phyloP scores from a whole-genome alignment of 2,329 filamentous ascomycete species.

The Claviceps fusiformis region DNA sequence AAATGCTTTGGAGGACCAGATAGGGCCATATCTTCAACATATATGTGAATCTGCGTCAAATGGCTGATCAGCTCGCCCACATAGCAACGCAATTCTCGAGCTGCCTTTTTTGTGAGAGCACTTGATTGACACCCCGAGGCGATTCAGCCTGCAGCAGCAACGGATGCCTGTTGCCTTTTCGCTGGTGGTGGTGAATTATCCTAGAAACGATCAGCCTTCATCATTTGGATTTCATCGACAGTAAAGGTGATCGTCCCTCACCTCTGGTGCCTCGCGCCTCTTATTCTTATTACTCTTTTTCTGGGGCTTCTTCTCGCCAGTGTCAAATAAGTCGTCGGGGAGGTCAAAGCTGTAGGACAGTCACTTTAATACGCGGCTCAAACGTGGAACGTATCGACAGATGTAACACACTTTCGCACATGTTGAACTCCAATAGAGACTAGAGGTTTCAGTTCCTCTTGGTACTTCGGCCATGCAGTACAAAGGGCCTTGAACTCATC shows the following conservation, averaged over 20 bases:
- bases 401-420: conserved; percentile 60
- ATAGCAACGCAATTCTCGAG: not conserved
- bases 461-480: conserved; percentile 60
- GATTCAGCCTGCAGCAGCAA: conserved; percentile 25
- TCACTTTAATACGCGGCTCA: conserved; percentile 1
- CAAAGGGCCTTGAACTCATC: conserved; percentile 78
- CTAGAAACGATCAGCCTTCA: conserved; percentile 18
- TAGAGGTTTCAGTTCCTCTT: conserved; percentile 49
- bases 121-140: not conserved
- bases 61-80: not conserved
- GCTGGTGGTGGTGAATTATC: conserved; percentile 25
- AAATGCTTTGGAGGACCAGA: conserved; percentile 1
- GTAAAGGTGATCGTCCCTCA: conserved; percentile 15
- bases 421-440: conserved; percentile 65
- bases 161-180: conserved; percentile 28
- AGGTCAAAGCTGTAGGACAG: conserved; percentile 56
- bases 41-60: not conserved
- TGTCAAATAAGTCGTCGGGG: conserved; percentile 76
- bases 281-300: conserved; percentile 36
- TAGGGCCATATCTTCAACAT: conserved; percentile 2
- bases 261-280: conserved; percentile 36
- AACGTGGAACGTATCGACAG: not conserved
- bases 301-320: conserved; percentile 61
- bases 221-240: conserved; percentile 3
- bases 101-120: not conserved